Conservation (phyloP, 257 asterid genomes). For the Fraxinus americana region DNA sequence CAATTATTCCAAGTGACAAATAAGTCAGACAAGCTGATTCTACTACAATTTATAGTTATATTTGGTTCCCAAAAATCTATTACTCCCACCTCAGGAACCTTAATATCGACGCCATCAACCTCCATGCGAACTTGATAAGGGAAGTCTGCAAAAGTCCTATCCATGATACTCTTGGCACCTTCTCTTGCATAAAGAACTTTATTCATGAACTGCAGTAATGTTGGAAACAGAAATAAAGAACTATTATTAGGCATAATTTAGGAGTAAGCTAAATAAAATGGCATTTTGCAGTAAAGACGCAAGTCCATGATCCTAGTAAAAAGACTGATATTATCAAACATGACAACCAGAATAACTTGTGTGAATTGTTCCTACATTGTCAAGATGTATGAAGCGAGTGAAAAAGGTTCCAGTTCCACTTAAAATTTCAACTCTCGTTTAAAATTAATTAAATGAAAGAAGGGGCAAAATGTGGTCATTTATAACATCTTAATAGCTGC, state of each 20-base stretch:
- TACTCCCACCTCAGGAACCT: constrained; percentile 90
- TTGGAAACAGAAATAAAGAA: constrained; percentile 5
- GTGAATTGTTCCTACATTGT: neutral
- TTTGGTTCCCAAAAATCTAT: constrained; percentile 17
- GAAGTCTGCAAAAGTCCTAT: constrained; percentile 84
- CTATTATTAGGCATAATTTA: constrained; percentile 13
- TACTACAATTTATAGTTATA: neutral
- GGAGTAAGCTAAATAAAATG: neutral
- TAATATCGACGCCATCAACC: constrained; percentile 91
- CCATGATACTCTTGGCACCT: constrained; percentile 96
- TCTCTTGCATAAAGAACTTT: constrained; percentile 98
- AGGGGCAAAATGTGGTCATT: neutral
- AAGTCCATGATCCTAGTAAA: neutral
- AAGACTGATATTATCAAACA: neutral
- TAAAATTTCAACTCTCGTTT: neutral
- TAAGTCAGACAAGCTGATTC: neutral
- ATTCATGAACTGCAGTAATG: constrained; percentile 89
- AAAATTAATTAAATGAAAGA: neutral
- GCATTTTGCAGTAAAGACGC: neutral
- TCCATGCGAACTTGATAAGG: constrained; percentile 94
- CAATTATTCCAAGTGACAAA: neutral
- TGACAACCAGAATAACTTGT: neutral
- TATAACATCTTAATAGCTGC: neutral
- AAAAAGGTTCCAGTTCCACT: neutral
- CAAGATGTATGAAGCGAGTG: neutral